A percentile compares a stretch with the other conserved stretches of the same genome.
These are phyloP conservation scores for Neostapfia colusana DNA, from an alignment of 176 grass and related monocot species.

Conservation along the genomic window DNA sequence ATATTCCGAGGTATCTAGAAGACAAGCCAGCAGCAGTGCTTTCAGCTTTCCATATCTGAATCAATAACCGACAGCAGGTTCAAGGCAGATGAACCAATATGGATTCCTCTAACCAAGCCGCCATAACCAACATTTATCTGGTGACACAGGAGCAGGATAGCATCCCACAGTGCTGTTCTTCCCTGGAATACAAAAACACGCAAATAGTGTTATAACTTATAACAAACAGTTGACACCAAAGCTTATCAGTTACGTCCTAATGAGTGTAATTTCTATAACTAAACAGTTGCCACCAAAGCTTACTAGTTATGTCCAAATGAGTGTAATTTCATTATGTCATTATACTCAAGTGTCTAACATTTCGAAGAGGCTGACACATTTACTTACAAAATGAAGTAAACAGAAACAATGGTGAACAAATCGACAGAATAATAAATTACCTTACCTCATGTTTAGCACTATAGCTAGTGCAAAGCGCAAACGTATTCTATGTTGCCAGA, in stretches of 20 bases:
- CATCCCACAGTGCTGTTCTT: slow-evolving; percentile 95
- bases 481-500: slow-evolving; percentile 6
- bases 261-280: background rate
- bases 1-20: background rate
- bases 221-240: background rate
- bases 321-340: background rate
- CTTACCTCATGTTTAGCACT: background rate
- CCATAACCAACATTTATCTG: slow-evolving; percentile 79
- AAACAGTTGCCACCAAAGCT: background rate
- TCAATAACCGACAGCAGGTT: slow-evolving; percentile 71
- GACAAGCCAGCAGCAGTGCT: background rate
- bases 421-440: background rate
- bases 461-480: background rate
- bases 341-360: background rate
- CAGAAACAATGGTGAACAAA: background rate
- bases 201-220: background rate
- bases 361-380: background rate
- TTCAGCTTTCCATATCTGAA: slow-evolving; percentile 66
- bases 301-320: background rate
- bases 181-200: slow-evolving; percentile 56
- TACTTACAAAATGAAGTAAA: background rate
- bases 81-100: slow-evolving; percentile 81
- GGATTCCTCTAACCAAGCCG: slow-evolving; percentile 77
- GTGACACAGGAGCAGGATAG: slow-evolving; percentile 92
- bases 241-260: background rate